These are phyloP conservation scores for Ophiostoma quercus DNA, from an alignment of 2,329 filamentous ascomycete species.

Conservation along the genomic window DNA sequence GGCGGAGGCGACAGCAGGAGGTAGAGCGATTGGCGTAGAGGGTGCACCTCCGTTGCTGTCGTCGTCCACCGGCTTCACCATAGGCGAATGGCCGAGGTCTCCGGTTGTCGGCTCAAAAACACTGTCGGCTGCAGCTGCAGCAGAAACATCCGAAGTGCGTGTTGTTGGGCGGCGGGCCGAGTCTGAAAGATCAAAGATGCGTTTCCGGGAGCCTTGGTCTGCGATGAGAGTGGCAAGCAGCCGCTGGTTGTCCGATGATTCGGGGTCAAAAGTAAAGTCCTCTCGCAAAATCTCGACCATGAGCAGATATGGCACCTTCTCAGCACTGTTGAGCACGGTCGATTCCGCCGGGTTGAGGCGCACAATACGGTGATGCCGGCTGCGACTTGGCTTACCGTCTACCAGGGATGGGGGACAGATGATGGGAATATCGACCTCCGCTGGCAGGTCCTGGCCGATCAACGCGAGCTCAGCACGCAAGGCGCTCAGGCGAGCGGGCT, in stretches of 20 bases:
- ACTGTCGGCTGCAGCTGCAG: slow-evolving; percentile 49
- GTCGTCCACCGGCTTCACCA: slow-evolving; percentile 56
- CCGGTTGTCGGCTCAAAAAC: slow-evolving; percentile 79
- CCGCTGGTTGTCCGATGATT: slow-evolving; percentile 65
- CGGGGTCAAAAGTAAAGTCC: slow-evolving; percentile 77
- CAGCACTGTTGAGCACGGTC: slow-evolving; percentile 79
- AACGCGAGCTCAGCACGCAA: slow-evolving; percentile 74
- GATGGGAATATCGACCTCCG: slow-evolving; percentile 77
- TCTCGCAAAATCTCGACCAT: slow-evolving; percentile 80
- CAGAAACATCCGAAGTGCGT: slow-evolving; percentile 21
- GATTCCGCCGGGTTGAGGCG: slow-evolving; percentile 78
- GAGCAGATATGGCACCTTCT: slow-evolving; percentile 77
- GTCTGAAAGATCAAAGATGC: slow-evolving; percentile 66
- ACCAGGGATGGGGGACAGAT: slow-evolving; percentile 72
- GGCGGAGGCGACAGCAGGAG: slow-evolving; percentile 19
- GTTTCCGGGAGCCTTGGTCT: slow-evolving; percentile 52
- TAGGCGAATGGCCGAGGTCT: slow-evolving; percentile 67
- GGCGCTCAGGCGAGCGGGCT: slow-evolving; percentile 73
- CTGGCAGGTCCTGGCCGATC: slow-evolving; percentile 73
- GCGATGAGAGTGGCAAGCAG: slow-evolving; percentile 55
- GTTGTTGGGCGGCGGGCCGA: slow-evolving; percentile 43
- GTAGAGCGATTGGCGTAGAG: background rate
- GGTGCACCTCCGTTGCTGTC: slow-evolving; percentile 27
- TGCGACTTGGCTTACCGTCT: slow-evolving; percentile 67
- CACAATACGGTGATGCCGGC: slow-evolving; percentile 76